phyloP scores from a whole-genome alignment of 257 asterid genomes.

The Mitragyna speciosa region DNA sequence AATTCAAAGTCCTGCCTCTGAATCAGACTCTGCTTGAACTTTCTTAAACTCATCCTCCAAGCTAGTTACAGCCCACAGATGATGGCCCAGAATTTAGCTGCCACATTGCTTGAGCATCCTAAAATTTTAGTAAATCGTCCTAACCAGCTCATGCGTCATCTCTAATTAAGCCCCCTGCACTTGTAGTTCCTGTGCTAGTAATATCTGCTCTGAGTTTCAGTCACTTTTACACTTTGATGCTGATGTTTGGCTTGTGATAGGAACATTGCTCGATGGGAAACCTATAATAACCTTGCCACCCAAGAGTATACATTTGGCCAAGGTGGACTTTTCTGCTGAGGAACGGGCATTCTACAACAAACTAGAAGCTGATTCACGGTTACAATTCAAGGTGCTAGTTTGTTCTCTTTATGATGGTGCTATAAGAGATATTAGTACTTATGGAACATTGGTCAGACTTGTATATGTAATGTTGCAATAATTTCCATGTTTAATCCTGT shows the following conservation, averaged over 20 bases:
- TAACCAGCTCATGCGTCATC: no score
- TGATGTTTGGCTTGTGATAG: conserved; percentile 44
- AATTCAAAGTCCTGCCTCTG: no score
- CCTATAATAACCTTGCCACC: conserved; percentile 89
- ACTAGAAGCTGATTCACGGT: conserved; percentile 80
- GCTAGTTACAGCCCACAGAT: no score
- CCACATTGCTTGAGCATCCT: no score
- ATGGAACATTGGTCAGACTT: background rate
- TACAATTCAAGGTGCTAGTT: conserved; percentile 76
- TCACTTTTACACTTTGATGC: conserved; percentile 11
- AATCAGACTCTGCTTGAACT: no score
- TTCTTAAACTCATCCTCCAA: no score
- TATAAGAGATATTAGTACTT: background rate
- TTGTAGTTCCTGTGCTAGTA: no score
- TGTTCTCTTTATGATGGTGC: conserved; percentile 17
- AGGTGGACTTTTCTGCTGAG: conserved; percentile 75
- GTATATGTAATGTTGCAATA: background rate
- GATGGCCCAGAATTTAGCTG: no score
- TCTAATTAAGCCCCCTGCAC: no score
- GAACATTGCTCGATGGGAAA: conserved; percentile 62
- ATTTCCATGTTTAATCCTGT: background rate
- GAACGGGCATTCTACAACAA: conserved; percentile 74
- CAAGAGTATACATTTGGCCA: conserved; percentile 56
- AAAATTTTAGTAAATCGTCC: no score
- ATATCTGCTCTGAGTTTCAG: background rate